Conservation (phyloP, 768 basidiomycete genomes). For the Boletus sp. region DNA sequence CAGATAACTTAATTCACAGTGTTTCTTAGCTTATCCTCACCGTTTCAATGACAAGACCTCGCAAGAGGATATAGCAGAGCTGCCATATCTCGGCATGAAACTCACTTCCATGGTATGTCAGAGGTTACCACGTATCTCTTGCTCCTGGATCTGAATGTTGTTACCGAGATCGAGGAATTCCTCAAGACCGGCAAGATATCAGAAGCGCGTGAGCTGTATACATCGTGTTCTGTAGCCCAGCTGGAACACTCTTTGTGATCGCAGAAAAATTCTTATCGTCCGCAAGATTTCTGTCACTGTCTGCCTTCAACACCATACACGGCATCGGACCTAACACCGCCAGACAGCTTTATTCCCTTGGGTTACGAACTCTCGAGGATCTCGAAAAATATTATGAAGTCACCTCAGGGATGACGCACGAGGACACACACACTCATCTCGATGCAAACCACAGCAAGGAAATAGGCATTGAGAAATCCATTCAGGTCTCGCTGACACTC, state of each 20-base stretch:
- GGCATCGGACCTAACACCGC: constrained; percentile 76
- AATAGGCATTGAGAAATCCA: constrained; percentile 37
- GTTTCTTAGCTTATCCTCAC: constrained; percentile 46
- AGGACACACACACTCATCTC: constrained; percentile 23
- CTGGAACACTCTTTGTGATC: neutral
- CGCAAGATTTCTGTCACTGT: constrained; percentile 54
- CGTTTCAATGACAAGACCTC: constrained; percentile 39
- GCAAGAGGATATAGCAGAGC: constrained; percentile 37
- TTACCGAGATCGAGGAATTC: constrained; percentile 60
- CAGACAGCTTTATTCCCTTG: constrained; percentile 58
- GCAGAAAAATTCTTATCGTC: constrained; percentile 48
- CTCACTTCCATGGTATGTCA: constrained; percentile 46
- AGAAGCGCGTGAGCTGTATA: constrained; percentile 47
- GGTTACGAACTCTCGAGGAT: constrained; percentile 66
- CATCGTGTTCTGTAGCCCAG: constrained; percentile 7
- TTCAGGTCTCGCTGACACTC: constrained; percentile 60
- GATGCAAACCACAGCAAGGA: constrained; percentile 17
- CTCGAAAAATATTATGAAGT: constrained; percentile 61
- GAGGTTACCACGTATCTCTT: neutral
- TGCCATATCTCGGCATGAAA: constrained; percentile 54
- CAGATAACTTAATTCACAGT: neutral
- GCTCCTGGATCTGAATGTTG: neutral
- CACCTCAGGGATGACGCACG: constrained; percentile 36
- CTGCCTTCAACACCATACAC: constrained; percentile 60
- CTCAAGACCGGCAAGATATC: constrained; percentile 50